Evolutionary conservation across 1,284 basidiomycete genomes (phyloP).

Genomic region (Microbotryomycetes sp.): DNA sequence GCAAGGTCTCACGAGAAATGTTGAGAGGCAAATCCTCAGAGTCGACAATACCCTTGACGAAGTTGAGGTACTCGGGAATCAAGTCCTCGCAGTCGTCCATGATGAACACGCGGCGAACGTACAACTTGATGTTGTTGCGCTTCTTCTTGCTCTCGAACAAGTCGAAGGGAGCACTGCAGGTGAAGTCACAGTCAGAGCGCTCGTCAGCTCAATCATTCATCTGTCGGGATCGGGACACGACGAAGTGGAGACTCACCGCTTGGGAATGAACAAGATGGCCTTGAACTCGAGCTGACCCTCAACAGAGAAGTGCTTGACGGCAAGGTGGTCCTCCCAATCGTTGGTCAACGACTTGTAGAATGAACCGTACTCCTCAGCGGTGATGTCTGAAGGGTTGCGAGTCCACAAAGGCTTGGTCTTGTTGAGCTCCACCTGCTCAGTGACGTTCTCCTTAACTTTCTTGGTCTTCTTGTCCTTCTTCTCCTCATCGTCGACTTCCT

Average conservation of each 20-base stretch:
- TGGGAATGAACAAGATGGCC: conserved; percentile 94
- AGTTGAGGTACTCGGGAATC: conserved; percentile 99
- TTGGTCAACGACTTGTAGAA: conserved; percentile 99
- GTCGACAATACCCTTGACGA: conserved; percentile 98
- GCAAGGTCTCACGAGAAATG: conserved; percentile 99
- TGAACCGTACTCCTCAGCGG: conserved; percentile 81
- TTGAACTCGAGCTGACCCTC: conserved; percentile 99
- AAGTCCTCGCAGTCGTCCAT: conserved; percentile 99
- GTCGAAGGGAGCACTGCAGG: conserved; percentile 82
- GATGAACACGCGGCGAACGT: conserved; percentile 99
- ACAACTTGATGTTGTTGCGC: conserved; percentile 99
- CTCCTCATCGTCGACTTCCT: conserved; percentile 73
- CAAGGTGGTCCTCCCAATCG: conserved; percentile 99
- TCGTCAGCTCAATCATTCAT: too few species aligned
- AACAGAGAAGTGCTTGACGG: conserved; percentile 99
- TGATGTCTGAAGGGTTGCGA: conserved; percentile 89
- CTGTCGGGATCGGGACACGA: too few species aligned
- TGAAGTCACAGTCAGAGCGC: conserved; percentile 21
- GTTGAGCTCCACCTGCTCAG: conserved; percentile 96
- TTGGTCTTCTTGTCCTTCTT: conserved; percentile 93
- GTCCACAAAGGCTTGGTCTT: conserved; percentile 99
- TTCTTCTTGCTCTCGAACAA: conserved; percentile 99
- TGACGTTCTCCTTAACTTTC: conserved; percentile 63
- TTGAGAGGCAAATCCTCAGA: conserved; percentile 99
- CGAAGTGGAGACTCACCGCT: conserved; percentile 58